Evolutionary conservation across 306 rosid genomes (phyloP).

Genomic region (peach (Prunus persica)): Prunus_persica_NCBIv2 NC_034011.1:15865001-15865500

Average conservation of each 20-base stretch:
- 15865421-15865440: slow-evolving; percentile 6
- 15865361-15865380: slow-evolving; percentile 13
- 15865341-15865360: slow-evolving; percentile 6
- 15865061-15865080: slow-evolving; percentile 36
- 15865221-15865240: too few relatives aligned
- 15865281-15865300: too few relatives aligned
- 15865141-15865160: slow-evolving; percentile 9
- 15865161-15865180: not conserved
- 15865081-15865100: slow-evolving; percentile 38
- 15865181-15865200: too few relatives aligned
- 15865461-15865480: slow-evolving; percentile 14
- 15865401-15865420: not conserved
- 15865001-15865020: slow-evolving; percentile 37
- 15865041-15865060: slow-evolving; percentile 40
- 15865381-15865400: not conserved
- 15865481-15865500: slow-evolving; percentile 43
- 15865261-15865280: too few relatives aligned
- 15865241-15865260: too few relatives aligned
- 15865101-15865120: slow-evolving; percentile 32
- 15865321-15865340: not conserved
- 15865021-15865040: slow-evolving; percentile 21
- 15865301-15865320: too few relatives aligned
- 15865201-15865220: too few relatives aligned
- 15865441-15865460: slow-evolving; percentile 5
- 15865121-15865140: slow-evolving; percentile 26